A percentile compares a stretch with the other conserved stretches of the same genome.
phyloP scores from a whole-genome alignment of 495 filamentous ascomycete genomes.

The Daldinia bambusicola region DNA sequence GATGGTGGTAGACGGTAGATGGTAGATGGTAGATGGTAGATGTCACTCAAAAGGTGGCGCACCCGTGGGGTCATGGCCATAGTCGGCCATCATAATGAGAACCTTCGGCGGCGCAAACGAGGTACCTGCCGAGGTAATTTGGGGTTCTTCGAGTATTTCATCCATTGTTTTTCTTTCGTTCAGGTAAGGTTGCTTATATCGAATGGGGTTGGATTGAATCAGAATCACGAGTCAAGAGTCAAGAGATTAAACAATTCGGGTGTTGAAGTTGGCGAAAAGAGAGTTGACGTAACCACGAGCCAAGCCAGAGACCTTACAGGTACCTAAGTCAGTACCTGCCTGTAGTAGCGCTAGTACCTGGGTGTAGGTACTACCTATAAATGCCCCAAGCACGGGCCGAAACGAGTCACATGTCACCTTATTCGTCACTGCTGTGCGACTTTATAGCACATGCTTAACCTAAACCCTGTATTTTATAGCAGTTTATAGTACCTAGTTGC shows the following conservation, averaged over 20 bases:
- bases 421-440: background rate
- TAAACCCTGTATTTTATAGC: background rate
- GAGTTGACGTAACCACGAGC: conserved; percentile 5
- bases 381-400: background rate
- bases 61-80: conserved; percentile 68
- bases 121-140: conserved; percentile 37
- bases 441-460: background rate
- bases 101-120: conserved; percentile 43
- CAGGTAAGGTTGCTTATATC: background rate
- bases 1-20: background rate
- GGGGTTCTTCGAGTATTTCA: conserved; percentile 37
- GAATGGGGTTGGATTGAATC: conserved; percentile 5
- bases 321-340: background rate
- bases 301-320: background rate
- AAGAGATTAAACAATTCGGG: background rate
- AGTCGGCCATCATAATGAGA: conserved; percentile 64
- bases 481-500: too few species aligned
- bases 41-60: background rate
- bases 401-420: background rate
- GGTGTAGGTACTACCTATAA: too few species aligned
- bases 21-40: background rate
- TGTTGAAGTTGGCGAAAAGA: background rate
- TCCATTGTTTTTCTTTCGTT: background rate
- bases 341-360: conserved; percentile 6
- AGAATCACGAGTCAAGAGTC: too few species aligned